Evolutionary conservation across 768 basidiomycete genomes (phyloP), one percentile per base, ranked within the genome.

Genomic region (Fomitopsis serialis): DNA sequence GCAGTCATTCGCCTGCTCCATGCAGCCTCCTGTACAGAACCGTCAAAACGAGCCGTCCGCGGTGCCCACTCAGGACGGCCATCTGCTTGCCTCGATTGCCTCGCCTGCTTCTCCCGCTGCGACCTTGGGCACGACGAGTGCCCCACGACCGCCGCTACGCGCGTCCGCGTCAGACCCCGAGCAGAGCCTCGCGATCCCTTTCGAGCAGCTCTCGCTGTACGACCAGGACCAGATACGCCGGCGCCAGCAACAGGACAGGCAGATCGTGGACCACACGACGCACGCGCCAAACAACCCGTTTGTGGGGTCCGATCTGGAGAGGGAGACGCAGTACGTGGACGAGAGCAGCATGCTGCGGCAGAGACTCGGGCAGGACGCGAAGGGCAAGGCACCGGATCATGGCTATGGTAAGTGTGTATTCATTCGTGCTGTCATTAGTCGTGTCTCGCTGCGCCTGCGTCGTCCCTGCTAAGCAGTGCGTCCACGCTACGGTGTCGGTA

Each of bases 101-200:
- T 27, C 52, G 12, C 57, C 57, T 22, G 37, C 53, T 7, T 51
- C 54, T 12, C 15, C 53, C 32, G 45, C 54, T 11, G 27, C n/a
- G 9, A 21, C 48, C 9, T 3, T 12, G n/a, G n/a, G n/a, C n/a
- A n/a, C n/a, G n/a, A n/a, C n/a, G 5, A 8, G 11, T 23, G 34
- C 46, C 7, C 6, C 48, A 21, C 3, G 48, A 40, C 48, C 48
- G 10, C 11, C n/a, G 19, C 36, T 49, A 4, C 36, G 48, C 5
- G 13, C 52, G 6, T 45, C 51, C 12, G 22, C 19, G 22, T 53
- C 52, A 10, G 52, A 53, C 21, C 42, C 52, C 5, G 45, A 35
- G 13, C 4, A 23, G 13, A n/a, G n/a, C n/a, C 34, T 53, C 12
- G 34, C 52, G 13, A 46, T 29, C 2, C 52, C 52, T 15, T 46